Base-by-base conservation (phyloP, 768 basidiomycete genomes). In the Leccinum broughii region DNA sequence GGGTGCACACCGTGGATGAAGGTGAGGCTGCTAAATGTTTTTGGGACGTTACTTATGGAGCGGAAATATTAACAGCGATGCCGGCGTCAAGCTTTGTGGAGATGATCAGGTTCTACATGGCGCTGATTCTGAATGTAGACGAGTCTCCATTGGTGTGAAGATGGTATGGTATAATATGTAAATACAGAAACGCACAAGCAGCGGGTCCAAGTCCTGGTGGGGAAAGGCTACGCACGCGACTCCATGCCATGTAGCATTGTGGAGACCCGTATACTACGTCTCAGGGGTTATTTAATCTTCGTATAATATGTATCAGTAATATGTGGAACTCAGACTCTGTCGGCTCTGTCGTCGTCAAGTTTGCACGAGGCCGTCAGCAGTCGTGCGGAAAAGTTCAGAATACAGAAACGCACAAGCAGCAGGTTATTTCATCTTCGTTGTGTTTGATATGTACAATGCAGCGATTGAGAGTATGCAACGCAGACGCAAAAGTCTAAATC, bases 1-100 rank as follows among this genome's bases (percentile, higher is more conserved):
- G 80, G 2, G 73, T 86, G n/a, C 90, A 91, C 70, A 89, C 89
- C 2, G 82, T 90, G 28, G 82, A 91, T 58, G 90, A 91, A 79
- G 79, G 88, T 87, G 68, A 67, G 83, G 68, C 7, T 11, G 6
- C 5, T 30, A 28, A 14, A 15, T 9, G 11, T 20, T 35, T 55
- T 5, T 51, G 32, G 32, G 24, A 30, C 9, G 11, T 39, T 4
- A 15, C n/a, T 57, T 39, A 48, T 35, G 8, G 14, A 37, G 17
- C 17, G 58, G 13, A 37, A n/a, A 10, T 3, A 1, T 51, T 22
- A 14, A 22, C 49, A 57, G 88, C 76, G 24, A 73, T 86, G n/a
- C 63, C 74, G 10, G 78, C 77, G 1, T 80, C 83, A 59, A 72
- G 75, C 7, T 83, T 88, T 60, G 69, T 89, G 49, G 87, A 89